Base-by-base conservation (phyloP, 2,329 filamentous ascomycete genomes). In the Talaromyces amestolkiae region DNA sequence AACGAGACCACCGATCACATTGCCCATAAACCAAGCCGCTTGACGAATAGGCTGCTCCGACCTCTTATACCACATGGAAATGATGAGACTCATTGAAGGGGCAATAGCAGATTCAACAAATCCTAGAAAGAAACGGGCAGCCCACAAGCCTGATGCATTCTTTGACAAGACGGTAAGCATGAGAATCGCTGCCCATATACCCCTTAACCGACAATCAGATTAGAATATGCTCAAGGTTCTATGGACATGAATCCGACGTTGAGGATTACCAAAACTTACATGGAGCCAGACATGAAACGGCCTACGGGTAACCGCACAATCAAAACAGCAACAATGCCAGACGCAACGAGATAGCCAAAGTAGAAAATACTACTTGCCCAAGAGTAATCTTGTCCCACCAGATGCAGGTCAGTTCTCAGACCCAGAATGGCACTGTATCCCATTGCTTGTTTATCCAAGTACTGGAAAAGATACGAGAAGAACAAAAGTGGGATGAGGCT, bases 21-120 rank as follows among this genome's bases (percentile, higher is more conserved):
- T 41, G 11, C 61, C 84, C 85, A 63, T 83, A 81, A 6, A 88
- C 86, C 86, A 88, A 43, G 82, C 81, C 0, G 84, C 84, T 6
- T 87, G 81, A 0, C 86, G 79, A 33, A 85, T 74, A 0, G 85
- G 84, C 72, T 88, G 86, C 70, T 88, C 85, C 43, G 77, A 75
- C 63, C 69, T 68, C 33, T 71, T 70, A 65, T 75, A 75, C 73
- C 73, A 75, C 27, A 73, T 69, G 37, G 68, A 69, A 9, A 72
- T 75, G 58, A 75, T 74, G 61, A 75, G 68, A 13, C 66, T 69
- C 59, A 74, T 74, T 2, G 72, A 64, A 54, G 68, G 68, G 22
- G 58, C 33, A 17, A 69, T 58, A 22, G 58, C 58, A 15, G 59
- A 59, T 33, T 70, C 69, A n/a, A 47, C 53, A 19, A 68, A 61